These are phyloP conservation scores for Coccomyxa sp. DNA, from an alignment of 139 green algal species.

Conservation along the genomic window DNA sequence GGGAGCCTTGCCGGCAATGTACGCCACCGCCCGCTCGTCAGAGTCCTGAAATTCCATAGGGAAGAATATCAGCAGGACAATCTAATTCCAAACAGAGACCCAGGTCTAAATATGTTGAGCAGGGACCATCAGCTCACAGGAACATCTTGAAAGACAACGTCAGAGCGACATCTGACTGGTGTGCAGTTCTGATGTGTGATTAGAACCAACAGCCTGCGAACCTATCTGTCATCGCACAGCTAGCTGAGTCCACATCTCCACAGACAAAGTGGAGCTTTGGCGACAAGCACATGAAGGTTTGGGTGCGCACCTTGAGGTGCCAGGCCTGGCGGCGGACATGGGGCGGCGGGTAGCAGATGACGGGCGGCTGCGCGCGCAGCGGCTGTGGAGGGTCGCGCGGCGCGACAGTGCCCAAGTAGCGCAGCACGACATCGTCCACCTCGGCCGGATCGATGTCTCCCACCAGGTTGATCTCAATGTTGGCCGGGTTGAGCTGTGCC, in stretches of 20 bases:
- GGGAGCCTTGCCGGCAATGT: slow-evolving; percentile 81
- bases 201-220: too few species aligned
- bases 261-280: too few species aligned
- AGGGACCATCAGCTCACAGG: too few species aligned
- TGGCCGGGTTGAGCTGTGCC: slow-evolving; percentile 59
- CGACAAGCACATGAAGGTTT: too few species aligned
- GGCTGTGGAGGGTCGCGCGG: background rate
- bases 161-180: too few species aligned
- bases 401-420: slow-evolving; percentile 68
- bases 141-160: too few species aligned
- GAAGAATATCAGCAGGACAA: too few species aligned
- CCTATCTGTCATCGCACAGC: too few species aligned
- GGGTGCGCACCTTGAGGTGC: slow-evolving; percentile 58
- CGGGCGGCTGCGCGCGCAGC: background rate
- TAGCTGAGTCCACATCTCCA: too few species aligned
- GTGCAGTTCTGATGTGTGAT: too few species aligned
- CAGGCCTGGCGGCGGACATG: slow-evolving; percentile 51
- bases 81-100: too few species aligned
- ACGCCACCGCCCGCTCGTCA: slow-evolving; percentile 91
- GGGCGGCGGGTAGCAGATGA: slow-evolving; percentile 31
- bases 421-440: slow-evolving; percentile 57
- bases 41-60: slow-evolving; percentile 56
- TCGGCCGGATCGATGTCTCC: slow-evolving; percentile 87
- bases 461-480: slow-evolving; percentile 81
- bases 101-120: too few species aligned